A percentile compares a stretch with the other conserved stretches of the same genome.
Evolutionary conservation across 1,139 yeast genomes (phyloP).

Genomic region (Candida sp.): DNA sequence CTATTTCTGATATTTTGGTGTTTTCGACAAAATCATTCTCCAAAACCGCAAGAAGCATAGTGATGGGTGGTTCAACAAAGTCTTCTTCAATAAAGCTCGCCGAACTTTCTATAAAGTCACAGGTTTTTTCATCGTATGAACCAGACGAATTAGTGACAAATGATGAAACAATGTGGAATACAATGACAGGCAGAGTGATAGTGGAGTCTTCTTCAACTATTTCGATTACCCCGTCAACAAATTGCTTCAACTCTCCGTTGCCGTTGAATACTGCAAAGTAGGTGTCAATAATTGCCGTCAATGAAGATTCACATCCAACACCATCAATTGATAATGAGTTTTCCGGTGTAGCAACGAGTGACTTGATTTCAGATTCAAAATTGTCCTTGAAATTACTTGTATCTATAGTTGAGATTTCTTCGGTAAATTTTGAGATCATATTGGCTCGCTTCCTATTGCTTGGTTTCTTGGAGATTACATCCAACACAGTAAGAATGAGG

Average conservation of each 20-base stretch:
- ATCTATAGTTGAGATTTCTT: not conserved
- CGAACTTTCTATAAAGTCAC: constrained; percentile 14
- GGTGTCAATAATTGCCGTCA: constrained; percentile 1
- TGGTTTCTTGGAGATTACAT: constrained; percentile 8
- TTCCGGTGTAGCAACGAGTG: constrained; percentile 2
- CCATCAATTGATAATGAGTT: constrained; percentile 5
- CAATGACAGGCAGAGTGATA: constrained; percentile 10
- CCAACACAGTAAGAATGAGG: constrained; percentile 8
- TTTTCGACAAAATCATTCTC: constrained; percentile 6
- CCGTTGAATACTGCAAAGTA: constrained; percentile 1
- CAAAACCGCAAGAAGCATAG: constrained; percentile 15
- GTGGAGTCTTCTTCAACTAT: constrained; percentile 17
- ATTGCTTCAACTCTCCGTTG: constrained; percentile 6
- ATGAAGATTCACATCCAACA: constrained; percentile 7
- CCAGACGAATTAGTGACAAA: not conserved
- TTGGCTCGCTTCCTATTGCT: not conserved
- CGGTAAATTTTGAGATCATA: not conserved
- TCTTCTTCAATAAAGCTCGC: constrained; percentile 26
- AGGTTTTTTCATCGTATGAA: not conserved
- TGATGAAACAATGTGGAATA: constrained; percentile 9
- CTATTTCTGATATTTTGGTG: constrained; percentile 14
- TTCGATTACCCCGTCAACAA: constrained; percentile 19
- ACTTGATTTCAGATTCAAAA: not conserved
- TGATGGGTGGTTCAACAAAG: constrained; percentile 22
- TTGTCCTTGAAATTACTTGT: not conserved